phyloP scores from a whole-genome alignment of 495 filamentous ascomycete genomes.

The Melanomma pulvis-pyrius region DNA sequence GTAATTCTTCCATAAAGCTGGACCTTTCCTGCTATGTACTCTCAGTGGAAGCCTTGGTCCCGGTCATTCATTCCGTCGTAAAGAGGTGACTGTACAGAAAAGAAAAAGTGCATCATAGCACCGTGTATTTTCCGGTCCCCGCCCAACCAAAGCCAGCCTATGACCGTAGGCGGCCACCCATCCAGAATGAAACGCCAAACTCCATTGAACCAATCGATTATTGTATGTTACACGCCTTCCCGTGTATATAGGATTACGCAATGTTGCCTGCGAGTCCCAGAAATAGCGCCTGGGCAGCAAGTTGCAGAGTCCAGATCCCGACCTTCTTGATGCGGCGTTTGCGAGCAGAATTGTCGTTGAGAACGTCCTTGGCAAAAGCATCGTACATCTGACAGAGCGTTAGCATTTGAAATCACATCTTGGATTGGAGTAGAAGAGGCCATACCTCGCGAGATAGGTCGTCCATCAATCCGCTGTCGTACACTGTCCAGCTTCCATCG shows the following conservation, averaged over 20 bases:
- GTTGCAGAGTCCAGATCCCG: conserved; percentile 89
- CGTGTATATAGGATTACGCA: conserved; percentile 12
- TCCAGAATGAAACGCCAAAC: not conserved
- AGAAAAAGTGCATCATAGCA: conserved; percentile 12
- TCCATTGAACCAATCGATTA: not conserved
- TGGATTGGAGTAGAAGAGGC: conserved; percentile 1
- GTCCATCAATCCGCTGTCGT: conserved; percentile 92
- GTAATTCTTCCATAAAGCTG: not conserved
- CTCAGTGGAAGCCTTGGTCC: not conserved
- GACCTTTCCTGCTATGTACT: not conserved
- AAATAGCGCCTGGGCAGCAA: conserved; percentile 91
- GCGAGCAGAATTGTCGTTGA: conserved; percentile 75
- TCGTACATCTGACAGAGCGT: conserved; percentile 67
- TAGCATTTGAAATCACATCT: not conserved
- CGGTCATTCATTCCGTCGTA: not conserved
- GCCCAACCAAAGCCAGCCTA: not conserved
- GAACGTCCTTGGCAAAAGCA: conserved; percentile 86
- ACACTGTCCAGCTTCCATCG: conserved; percentile 94
- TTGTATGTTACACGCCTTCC: not conserved
- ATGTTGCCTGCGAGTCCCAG: conserved; percentile 81
- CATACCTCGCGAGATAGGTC: conserved; percentile 85
- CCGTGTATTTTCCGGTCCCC: not conserved
- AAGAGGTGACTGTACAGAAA: not conserved
- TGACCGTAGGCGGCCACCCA: not conserved
- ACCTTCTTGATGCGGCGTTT: conserved; percentile 92